Evolutionary conservation across 176 grass and related monocot species (phyloP).

Genomic region (Avena atlantica): DNA sequence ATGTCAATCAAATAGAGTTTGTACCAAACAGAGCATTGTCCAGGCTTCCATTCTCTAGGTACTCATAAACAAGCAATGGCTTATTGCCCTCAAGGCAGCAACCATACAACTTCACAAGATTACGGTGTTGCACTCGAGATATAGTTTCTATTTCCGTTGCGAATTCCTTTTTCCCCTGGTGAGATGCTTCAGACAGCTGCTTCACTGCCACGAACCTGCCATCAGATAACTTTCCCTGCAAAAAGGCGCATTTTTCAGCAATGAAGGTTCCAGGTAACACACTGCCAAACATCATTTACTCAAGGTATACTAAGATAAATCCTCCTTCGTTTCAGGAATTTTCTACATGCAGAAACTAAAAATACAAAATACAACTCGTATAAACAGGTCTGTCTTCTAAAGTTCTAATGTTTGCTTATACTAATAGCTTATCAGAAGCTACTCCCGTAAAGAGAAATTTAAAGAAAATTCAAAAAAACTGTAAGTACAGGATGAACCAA

Average conservation of each 20-base stretch:
- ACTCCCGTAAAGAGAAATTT: neutral
- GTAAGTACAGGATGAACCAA: conserved; percentile 33
- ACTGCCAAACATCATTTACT: neutral
- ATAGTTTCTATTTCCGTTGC: conserved; percentile 89
- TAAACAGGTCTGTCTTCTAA: neutral
- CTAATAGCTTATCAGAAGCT: neutral
- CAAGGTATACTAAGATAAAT: neutral
- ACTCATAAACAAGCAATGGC: conserved; percentile 85
- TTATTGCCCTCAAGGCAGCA: conserved; percentile 83
- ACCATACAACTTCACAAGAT: conserved; percentile 90
- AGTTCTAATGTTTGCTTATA: neutral
- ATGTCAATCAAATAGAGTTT: conserved; percentile 4
- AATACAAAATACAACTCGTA: neutral
- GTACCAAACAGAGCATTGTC: conserved; percentile 89
- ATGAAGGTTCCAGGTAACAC: neutral
- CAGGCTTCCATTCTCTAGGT: conserved; percentile 84
- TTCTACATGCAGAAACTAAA: neutral
- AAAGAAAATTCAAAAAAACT: conserved; percentile 11
- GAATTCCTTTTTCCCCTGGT: conserved; percentile 83
- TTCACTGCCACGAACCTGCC: conserved; percentile 81
- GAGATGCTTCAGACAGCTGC: conserved; percentile 72
- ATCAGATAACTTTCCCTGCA: conserved; percentile 77
- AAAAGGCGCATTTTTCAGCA: conserved; percentile 13
- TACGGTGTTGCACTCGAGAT: conserved; percentile 84
- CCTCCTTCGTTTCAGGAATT: neutral